Evolutionary conservation across 805 yeast species (phyloP).

Genomic region (Tetrapisispora taiwanensis): DNA sequence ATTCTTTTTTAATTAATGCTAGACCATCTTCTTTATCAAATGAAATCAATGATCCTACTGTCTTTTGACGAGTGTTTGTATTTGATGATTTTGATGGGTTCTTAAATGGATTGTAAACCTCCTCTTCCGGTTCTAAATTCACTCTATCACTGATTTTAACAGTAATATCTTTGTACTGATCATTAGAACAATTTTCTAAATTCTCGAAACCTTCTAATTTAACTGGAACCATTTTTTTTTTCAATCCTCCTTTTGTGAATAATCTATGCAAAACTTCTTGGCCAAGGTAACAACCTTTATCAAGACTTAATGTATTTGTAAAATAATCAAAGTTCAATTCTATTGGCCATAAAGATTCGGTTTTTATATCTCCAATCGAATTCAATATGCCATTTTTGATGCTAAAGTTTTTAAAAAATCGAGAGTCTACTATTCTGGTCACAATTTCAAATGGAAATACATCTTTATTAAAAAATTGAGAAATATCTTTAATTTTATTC

Average conservation of each 20-base stretch:
- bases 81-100: not conserved
- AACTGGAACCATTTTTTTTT: conserved; percentile 75
- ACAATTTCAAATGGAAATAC: conserved; percentile 22
- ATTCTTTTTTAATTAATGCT: conserved; percentile 46
- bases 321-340: conserved; percentile 69
- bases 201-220: conserved; percentile 14
- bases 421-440: conserved; percentile 7
- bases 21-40: conserved; percentile 54
- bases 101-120: not conserved
- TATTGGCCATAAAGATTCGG: conserved; percentile 58
- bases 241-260: conserved; percentile 67
- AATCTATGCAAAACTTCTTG: conserved; percentile 92
- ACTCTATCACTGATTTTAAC: not conserved
- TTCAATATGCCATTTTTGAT: conserved; percentile 45
- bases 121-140: not conserved
- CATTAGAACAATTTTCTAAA: not conserved
- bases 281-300: conserved; percentile 95
- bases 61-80: conserved; percentile 30
- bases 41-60: conserved; percentile 54
- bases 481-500: conserved; percentile 17
- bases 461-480: conserved; percentile 18
- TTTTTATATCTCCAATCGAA: conserved; percentile 36
- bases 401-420: conserved; percentile 36
- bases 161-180: conserved; percentile 1
- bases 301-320: conserved; percentile 66